Conservation (phyloP, 345 rosid genomes). For the Arabidopsis arenosa region DNA sequence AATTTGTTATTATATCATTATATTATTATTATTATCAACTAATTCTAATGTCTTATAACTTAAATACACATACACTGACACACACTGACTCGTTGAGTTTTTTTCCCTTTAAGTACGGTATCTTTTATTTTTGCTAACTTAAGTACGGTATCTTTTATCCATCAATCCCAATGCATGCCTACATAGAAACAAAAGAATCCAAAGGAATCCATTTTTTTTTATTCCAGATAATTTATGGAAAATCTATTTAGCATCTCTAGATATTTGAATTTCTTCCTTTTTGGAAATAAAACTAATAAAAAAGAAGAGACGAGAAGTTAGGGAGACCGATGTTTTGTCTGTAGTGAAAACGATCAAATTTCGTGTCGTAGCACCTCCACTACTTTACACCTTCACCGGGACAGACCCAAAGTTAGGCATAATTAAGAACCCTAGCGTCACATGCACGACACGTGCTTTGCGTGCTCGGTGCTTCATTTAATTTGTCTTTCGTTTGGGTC, state of each 20-base stretch:
- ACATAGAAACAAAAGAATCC: constrained; percentile 28
- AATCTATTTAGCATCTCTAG: constrained; percentile 23
- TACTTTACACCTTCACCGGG: constrained; percentile 43
- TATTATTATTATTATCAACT: neutral
- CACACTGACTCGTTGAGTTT: constrained; percentile 23
- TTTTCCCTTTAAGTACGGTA: neutral
- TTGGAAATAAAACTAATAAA: constrained; percentile 15
- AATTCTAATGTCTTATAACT: neutral
- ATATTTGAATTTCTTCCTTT: neutral
- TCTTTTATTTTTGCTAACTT: constrained; percentile 16
- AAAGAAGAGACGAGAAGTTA: constrained; percentile 20
- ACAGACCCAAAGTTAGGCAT: constrained; percentile 23
- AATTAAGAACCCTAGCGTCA: constrained; percentile 13
- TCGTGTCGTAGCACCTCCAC: constrained; percentile 46
- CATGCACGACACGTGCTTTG: constrained; percentile 32
- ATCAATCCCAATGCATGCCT: constrained; percentile 35
- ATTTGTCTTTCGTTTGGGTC: neutral
- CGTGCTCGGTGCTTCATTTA: constrained; percentile 18
- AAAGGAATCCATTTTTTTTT: constrained; percentile 30
- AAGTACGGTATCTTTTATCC: constrained; percentile 30
- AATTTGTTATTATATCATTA: neutral
- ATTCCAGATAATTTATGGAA: neutral
- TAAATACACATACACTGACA: neutral
- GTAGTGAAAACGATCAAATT: constrained; percentile 25
- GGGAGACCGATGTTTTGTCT: constrained; percentile 36